A percentile compares a stretch with the other conserved stretches of the same genome.
phyloP scores from a whole-genome alignment of 306 rosid species.

The Canavalia ensiformis region DNA sequence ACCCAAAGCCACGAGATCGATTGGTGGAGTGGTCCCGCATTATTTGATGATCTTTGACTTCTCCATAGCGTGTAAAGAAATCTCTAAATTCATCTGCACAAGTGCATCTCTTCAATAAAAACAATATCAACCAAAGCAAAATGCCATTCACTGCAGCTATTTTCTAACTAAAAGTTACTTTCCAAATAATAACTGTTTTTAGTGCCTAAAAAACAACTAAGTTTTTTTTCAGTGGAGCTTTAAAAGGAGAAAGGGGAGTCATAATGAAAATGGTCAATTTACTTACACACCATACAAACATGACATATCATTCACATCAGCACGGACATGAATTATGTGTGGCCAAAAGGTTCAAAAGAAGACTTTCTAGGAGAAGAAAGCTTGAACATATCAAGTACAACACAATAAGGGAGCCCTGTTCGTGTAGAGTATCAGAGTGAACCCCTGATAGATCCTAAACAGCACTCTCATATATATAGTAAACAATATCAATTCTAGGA shows the following conservation, averaged over 20 bases:
- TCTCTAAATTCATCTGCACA: conserved; percentile 76
- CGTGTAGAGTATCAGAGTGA: conserved; percentile 11
- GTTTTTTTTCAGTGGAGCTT: neutral
- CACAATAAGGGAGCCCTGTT: conserved; percentile 26
- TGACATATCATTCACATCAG: conserved; percentile 15
- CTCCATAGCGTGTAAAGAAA: conserved; percentile 85
- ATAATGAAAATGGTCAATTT: conserved; percentile 16
- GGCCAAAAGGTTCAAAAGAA: conserved; percentile 16
- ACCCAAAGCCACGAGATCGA: conserved; percentile 93
- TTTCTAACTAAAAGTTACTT: neutral
- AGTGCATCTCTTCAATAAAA: conserved; percentile 39
- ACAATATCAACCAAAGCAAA: conserved; percentile 1
- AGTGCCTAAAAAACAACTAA: neutral
- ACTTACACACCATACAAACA: conserved; percentile 33
- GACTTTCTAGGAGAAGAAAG: neutral
- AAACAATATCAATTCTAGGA: conserved; percentile 27
- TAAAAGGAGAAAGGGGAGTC: neutral
- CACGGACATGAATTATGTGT: neutral
- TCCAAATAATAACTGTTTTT: neutral
- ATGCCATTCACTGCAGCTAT: conserved; percentile 12
- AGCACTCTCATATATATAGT: neutral
- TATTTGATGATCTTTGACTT: conserved; percentile 84
- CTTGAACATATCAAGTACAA: conserved; percentile 19
- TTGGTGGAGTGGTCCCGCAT: conserved; percentile 93
- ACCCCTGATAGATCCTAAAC: conserved; percentile 42